Base-by-base conservation (phyloP, 2,329 filamentous ascomycete genomes). In the Hypoxylon sp. region DNA sequence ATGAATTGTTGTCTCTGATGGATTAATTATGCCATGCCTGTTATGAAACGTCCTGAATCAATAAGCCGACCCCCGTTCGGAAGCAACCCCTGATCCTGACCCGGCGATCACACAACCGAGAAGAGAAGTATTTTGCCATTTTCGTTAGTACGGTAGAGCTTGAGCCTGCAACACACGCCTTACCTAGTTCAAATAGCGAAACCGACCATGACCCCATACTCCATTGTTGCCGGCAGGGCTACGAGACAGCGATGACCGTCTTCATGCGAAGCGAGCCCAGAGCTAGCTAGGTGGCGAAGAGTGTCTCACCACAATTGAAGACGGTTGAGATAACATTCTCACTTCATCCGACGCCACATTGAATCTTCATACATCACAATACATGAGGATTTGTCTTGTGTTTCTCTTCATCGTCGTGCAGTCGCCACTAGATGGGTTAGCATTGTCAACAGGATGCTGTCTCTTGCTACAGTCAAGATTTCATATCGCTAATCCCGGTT, bases 91-190 rank as follows among this genome's bases (percentile, higher is more conserved):
- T 71, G 66, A 67, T 62, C 72, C 73, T 61, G 39, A 67, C 47
- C 47, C 24, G 71, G 13, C 66, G 75, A 77, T 77, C 75, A 77
- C 63, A 76, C 75, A 67, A 46, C 62, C 52, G 65, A 71, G 48
- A 69, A 66, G 54, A 66, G 48, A 19, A 29, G 35, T 42, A 60
- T 60, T 64, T 64, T 42, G 55, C 62, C 65, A 37, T 67, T 69
- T 69, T 57, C 61, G 62, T 47, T 33, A 19, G n/a, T n/a, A n/a
- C n/a, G n/a, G n/a, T 50, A 26, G 33, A 59, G 55, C 37, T 35
- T 22, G 58, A 61, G 55, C 46, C 22, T 60, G 51, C 55, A 58
- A 65, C 55, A 46, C 53, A 14, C 50, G 37, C 57, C 33, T 59
- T 51, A 59, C 58, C 57, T 59, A 44, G 61, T 66, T 68, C 62